These are phyloP conservation scores for Jimgerdemannia flammicorona DNA, from an alignment of 192 early-diverging fungal genomes.

Conservation along the genomic window DNA sequence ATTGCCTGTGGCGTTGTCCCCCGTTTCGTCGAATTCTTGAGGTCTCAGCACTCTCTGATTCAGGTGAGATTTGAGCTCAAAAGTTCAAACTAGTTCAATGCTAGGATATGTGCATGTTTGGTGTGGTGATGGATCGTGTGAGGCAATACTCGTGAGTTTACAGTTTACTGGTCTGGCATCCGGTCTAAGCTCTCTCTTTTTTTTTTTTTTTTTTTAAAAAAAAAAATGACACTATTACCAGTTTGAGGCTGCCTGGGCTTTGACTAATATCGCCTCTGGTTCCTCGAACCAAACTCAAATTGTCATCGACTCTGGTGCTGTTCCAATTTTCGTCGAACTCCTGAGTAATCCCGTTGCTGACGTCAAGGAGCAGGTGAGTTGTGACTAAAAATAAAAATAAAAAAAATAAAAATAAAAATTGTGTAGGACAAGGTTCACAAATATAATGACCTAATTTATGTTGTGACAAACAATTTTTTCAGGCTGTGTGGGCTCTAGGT, in stretches of 20 bases:
- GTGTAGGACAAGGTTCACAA: not conserved
- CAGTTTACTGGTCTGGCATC: not conserved
- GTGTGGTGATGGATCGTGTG: too few relatives aligned
- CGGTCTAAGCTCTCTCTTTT: not conserved
- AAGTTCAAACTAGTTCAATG: not conserved
- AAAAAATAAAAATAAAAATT: not conserved
- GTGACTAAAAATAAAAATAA: not conserved
- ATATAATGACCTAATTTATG: not conserved
- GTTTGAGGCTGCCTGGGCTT: slow-evolving; percentile 99
- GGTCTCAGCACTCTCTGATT: slow-evolving; percentile 76
- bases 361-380: slow-evolving; percentile 85
- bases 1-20: slow-evolving; percentile 92
- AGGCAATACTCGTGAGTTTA: too few relatives aligned
- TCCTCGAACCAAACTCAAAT: slow-evolving; percentile 90
- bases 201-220: not conserved
- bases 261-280: slow-evolving; percentile 99
- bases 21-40: slow-evolving; percentile 91
- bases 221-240: slow-evolving; percentile 26
- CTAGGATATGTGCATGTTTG: too few relatives aligned
- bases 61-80: slow-evolving; percentile 51
- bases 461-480: not conserved
- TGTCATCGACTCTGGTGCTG: slow-evolving; percentile 90
- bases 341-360: slow-evolving; percentile 79
- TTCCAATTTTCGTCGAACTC: slow-evolving; percentile 89
- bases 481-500: slow-evolving; percentile 98